Conservation (phyloP, 2,329 filamentous ascomycete genomes). For the Ascochyta lentis region DNA sequence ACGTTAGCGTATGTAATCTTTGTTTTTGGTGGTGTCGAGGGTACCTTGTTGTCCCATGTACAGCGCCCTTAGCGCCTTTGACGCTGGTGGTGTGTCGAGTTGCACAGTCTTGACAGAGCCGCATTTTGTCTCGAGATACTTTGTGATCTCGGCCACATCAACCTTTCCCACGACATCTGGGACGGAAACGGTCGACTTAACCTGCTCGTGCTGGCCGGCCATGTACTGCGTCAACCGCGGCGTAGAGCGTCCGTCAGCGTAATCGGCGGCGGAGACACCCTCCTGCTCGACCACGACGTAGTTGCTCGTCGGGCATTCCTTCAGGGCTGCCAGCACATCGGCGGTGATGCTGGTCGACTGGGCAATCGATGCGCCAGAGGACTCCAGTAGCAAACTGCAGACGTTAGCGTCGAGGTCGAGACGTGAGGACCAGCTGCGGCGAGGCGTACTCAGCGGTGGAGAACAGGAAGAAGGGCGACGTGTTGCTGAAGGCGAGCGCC, state of each 20-base stretch:
- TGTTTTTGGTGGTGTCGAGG: not conserved
- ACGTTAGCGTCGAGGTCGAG: conserved; percentile 33
- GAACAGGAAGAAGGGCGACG: conserved; percentile 87
- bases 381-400: conserved; percentile 38
- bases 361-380: conserved; percentile 46
- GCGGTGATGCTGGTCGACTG: conserved; percentile 53
- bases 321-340: conserved; percentile 58
- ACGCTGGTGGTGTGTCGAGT: conserved; percentile 24
- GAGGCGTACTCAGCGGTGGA: conserved; percentile 78
- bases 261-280: conserved; percentile 73
- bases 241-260: conserved; percentile 60
- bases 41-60: conserved; percentile 32
- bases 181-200: conserved; percentile 60
- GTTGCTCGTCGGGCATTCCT: conserved; percentile 72
- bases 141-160: conserved; percentile 52
- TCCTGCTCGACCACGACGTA: conserved; percentile 83
- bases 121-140: conserved; percentile 56
- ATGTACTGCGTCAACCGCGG: conserved; percentile 63
- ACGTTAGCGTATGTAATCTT: conserved; percentile 9
- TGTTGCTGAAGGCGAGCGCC: conserved; percentile 79
- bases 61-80: conserved; percentile 21
- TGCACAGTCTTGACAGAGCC: conserved; percentile 39
- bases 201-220: conserved; percentile 57
- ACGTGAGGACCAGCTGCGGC: conserved; percentile 15
- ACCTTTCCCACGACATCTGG: conserved; percentile 61